Evolutionary conservation across 2,329 filamentous ascomycete species (phyloP).

Genomic region (Rutstroemia sp.): DNA sequence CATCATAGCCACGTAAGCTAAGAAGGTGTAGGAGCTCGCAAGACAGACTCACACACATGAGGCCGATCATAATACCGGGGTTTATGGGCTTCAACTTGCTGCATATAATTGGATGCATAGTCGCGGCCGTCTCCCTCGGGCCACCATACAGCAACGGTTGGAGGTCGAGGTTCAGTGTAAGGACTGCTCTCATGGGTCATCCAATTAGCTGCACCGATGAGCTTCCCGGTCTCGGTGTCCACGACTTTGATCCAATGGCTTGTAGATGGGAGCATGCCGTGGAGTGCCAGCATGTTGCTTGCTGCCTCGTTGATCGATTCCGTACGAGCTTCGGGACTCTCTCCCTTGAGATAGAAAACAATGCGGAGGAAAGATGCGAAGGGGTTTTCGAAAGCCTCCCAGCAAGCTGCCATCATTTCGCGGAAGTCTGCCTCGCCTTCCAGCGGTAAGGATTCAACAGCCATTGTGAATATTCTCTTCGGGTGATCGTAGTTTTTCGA

Average conservation of each 20-base stretch:
- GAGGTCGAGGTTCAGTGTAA: neutral
- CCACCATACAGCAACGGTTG: neutral
- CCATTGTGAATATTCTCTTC: too few relatives aligned
- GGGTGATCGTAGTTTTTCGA: too few relatives aligned
- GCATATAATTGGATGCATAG: neutral
- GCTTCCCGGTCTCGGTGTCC: neutral
- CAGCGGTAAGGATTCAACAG: neutral
- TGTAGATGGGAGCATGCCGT: neutral
- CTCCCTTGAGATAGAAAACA: neutral
- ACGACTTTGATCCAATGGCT: neutral
- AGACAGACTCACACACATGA: neutral
- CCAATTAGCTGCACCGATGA: neutral
- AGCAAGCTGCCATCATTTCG: neutral
- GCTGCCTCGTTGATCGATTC: neutral
- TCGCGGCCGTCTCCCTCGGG: neutral
- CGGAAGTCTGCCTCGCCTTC: neutral
- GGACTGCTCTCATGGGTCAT: neutral
- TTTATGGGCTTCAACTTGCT: neutral
- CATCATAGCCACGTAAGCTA: neutral
- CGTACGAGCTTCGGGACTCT: neutral
- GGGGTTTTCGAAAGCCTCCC: neutral
- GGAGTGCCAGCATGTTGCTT: neutral
- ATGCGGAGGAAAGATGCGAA: neutral
- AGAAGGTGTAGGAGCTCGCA: neutral
- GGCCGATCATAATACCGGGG: neutral